Evolutionary conservation across 2,329 filamentous ascomycete species (phyloP).

Genomic region (Aspergillus sp.): DNA sequence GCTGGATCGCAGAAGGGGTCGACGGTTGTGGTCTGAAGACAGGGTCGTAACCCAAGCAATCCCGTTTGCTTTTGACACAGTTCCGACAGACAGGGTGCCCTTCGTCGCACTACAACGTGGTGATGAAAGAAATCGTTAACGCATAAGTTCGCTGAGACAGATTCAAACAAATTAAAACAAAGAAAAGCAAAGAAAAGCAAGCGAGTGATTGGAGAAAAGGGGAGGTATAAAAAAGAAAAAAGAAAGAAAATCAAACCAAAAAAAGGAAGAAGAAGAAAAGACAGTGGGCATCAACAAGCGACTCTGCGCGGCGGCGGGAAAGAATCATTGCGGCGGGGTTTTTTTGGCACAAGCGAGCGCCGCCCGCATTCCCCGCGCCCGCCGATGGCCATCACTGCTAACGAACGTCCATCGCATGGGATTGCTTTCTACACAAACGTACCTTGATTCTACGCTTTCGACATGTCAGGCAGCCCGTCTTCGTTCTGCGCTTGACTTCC

Average conservation of each 20-base stretch:
- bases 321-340: too few species aligned
- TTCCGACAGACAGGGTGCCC: conserved; percentile 77
- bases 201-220: too few species aligned
- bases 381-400: not conserved
- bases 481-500: conserved; percentile 68
- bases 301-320: too few species aligned
- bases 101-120: conserved; percentile 73
- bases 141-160: too few species aligned
- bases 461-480: conserved; percentile 62
- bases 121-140: not conserved
- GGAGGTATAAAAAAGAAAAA: too few species aligned
- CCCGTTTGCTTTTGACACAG: conserved; percentile 60
- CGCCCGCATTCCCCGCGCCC: conserved; percentile 4
- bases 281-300: too few species aligned
- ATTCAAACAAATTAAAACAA: too few species aligned
- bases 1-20: conserved; percentile 60
- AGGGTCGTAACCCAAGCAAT: conserved; percentile 60
- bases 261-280: too few species aligned
- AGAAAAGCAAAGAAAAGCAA: too few species aligned
- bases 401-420: not conserved
- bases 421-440: conserved; percentile 22
- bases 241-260: too few species aligned
- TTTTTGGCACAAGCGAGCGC: too few species aligned
- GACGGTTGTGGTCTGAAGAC: conserved; percentile 64
- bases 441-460: conserved; percentile 66